Base-by-base conservation (phyloP, 2,329 filamentous ascomycete genomes). In the Venturia aucupariae region DNA sequence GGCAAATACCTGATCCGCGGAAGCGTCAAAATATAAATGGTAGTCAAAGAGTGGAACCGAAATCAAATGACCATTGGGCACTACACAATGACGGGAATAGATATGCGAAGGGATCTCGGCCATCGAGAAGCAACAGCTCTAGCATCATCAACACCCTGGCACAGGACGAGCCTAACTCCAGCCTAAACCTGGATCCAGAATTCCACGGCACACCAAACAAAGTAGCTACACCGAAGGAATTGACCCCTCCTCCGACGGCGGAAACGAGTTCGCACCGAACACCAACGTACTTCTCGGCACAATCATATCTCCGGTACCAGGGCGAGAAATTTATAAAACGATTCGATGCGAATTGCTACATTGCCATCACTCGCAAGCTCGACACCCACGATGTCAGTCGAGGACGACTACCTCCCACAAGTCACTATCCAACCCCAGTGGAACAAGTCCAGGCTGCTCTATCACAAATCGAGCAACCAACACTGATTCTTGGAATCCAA, bases 271-370 rank as follows among this genome's bases (percentile, higher is more conserved):
- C 71, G 70, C 75, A 73, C 54, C 75, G 68, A 63, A 72, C 78
- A 67, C 72, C 80, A 2, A 94, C 90, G n/a, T 97, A 97, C 77
- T 99, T 97, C 77, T 97, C 94, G 0, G 94, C 94, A 0, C 94
- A 99, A 75, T 97, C 92, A 0, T 99, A 99, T 76, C 84, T 99
- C 54, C 89, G 94, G 24, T 99, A 99, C 76, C 94, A 99, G 77
- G 93, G 92, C 64, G 85, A 88, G 70, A 99, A 99, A 76, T 99
- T 99, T 71, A 94, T 97, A 70, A 92, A 90, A 75, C 89, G 94
- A 11, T 99, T 97, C 75, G 94, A 99, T 76, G 90, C 92, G 71
- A 99, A 99, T 75, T 99, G 94, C 79, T 99, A 99, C 79, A 97
- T 99, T 70, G 92, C 94, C 69, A 97, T 99, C 76, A 97, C 94